Evolutionary conservation across 2,329 filamentous ascomycete species (phyloP), one percentile per base, ranked within the genome.

Genomic region (Ophiocordyceps robertsii): DNA sequence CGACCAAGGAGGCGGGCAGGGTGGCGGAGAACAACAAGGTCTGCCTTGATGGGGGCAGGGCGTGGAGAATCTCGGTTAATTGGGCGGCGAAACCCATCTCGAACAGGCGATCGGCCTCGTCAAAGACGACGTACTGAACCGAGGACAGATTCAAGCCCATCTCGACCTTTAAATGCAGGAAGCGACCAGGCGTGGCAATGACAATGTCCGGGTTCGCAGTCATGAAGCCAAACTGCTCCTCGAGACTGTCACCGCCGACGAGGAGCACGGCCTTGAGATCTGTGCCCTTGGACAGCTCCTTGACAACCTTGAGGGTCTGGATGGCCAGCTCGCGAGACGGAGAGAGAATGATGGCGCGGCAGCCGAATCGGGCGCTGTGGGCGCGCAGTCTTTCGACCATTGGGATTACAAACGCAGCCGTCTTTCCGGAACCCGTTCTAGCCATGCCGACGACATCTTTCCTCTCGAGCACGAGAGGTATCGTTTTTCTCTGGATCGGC

Each of bases 391-490:
- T 84, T 67, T 98, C 87, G 47, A 98, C 88, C 90, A 98, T 95
- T 37, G 92, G 92, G 49, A 98, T 93, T 24, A 96, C 88, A 61
- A 98, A 98, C 19, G 92, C 92, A 1, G 89, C 92, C 1, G 93
- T 98, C 69, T 98, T 98, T 67, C 92, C 92, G 17, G 89, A 96
- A 59, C 92, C 92, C n/a, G 93, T 98, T 51, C 93, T 75, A 8
- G 92, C 92, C 92, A 98, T 98, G 51, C 89, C 93, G 21, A 98
- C 90, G n/a, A 96, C 85, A 72, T 98, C 92, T 64, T 88, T 85
- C 42, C 83, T 77, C 47, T 93, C 84, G 52, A 96, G 70, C 43
- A 98, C 79, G 43, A 96, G 70, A 4, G 92, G 93, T 39, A 98
- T 95, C 2, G 92, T 86, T 64, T 96, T 96, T 52, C 92, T 79